Percentiles rank a stretch among this genome's conserved stretches.
Conservation (phyloP, 169 alveolate species). For the Plasmodium coatneyi region DNA sequence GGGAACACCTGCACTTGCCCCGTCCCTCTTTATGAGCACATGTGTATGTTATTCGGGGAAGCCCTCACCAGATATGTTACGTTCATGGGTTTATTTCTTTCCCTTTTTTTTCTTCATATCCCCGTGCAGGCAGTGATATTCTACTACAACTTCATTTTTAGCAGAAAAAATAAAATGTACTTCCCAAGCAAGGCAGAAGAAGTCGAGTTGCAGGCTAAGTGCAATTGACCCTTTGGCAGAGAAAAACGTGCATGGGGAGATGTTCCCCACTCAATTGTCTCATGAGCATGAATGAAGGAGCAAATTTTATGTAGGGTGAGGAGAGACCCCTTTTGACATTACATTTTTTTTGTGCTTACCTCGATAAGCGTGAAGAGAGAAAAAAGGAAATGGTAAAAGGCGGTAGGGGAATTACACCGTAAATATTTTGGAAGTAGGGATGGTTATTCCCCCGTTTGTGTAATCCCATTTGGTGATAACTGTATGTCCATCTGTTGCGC, state of each 20-base stretch:
- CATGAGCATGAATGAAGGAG: background rate
- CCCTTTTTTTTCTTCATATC: background rate
- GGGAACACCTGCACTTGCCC: background rate
- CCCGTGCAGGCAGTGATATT: constrained; percentile 15
- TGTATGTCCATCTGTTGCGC: background rate
- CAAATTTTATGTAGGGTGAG: background rate
- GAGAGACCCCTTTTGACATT: background rate
- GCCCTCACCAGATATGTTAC: background rate
- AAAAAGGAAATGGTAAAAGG: background rate
- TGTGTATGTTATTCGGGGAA: background rate
- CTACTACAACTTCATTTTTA: constrained; percentile 16
- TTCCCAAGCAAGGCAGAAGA: constrained; percentile 31
- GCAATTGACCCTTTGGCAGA: constrained; percentile 9
- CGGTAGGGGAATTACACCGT: background rate
- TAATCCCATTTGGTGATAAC: background rate
- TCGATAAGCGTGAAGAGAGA: background rate
- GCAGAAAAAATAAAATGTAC: constrained; percentile 13
- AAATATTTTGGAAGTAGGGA: background rate
- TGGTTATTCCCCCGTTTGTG: background rate
- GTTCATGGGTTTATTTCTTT: background rate
- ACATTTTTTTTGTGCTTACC: background rate
- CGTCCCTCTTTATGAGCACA: background rate
- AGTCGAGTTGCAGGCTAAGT: constrained; percentile 38
- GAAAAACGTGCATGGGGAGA: background rate
- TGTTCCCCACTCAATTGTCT: background rate